phyloP scores from a whole-genome alignment of 75 land plant species.

The Larix kaempferi region DNA sequence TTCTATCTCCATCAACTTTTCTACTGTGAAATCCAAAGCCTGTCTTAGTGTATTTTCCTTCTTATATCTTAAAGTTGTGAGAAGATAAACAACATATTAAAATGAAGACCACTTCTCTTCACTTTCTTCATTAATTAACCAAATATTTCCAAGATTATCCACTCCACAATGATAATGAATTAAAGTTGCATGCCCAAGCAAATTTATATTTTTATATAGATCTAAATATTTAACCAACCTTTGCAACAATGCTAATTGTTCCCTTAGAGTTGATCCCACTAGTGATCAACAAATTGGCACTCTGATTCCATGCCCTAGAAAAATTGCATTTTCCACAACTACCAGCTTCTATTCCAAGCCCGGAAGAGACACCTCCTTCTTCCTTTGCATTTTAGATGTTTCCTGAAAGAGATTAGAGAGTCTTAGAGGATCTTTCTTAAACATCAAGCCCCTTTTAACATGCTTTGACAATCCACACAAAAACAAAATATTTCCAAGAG shows the following conservation, averaged over 20 bases:
- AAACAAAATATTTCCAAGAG: conserved; percentile 26
- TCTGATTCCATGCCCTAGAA: conserved; percentile 34
- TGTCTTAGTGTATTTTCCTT: conserved; percentile 19
- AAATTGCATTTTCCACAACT: conserved; percentile 34
- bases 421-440: conserved; percentile 16
- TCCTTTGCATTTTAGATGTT: conserved; percentile 41
- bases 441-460: conserved; percentile 20
- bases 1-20: conserved; percentile 37
- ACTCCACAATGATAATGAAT: conserved; percentile 39
- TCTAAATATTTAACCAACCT: conserved; percentile 28
- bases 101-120: conserved; percentile 27
- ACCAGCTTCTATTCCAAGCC: conserved; percentile 28
- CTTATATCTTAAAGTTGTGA: conserved; percentile 13
- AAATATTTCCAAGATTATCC: conserved; percentile 41
- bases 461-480: conserved; percentile 36
- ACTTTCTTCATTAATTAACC: conserved; percentile 27
- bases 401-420: conserved; percentile 46
- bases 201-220: conserved; percentile 9
- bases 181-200: conserved; percentile 30
- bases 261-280: conserved; percentile 6
- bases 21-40: conserved; percentile 27
- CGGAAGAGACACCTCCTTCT: conserved; percentile 27
- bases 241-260: conserved; percentile 27
- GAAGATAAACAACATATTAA: conserved; percentile 19
- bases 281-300: conserved; percentile 30